A percentile compares a stretch with the other conserved stretches of the same genome.
Conservation (phyloP, 2,329 filamentous ascomycete genomes). For the Pseudogymnoascus sp. region DNA sequence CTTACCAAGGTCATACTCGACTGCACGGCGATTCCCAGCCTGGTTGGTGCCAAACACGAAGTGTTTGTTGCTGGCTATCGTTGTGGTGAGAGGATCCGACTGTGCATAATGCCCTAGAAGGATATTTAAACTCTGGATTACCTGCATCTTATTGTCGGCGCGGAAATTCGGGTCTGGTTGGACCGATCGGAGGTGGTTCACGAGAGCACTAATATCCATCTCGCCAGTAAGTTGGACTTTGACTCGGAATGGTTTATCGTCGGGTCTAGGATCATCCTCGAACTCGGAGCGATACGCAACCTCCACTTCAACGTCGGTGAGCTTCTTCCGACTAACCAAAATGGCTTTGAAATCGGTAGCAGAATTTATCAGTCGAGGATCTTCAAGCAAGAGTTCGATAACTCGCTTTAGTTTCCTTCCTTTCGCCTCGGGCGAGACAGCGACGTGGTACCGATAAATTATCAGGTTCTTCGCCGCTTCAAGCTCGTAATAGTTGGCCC, state of each 20-base stretch:
- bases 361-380: slow-evolving; percentile 13
- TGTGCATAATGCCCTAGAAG: slow-evolving; percentile 42
- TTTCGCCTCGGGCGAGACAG: slow-evolving; percentile 17
- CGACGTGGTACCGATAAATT: slow-evolving; percentile 25
- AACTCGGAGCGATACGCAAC: slow-evolving; percentile 13
- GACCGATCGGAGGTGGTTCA: slow-evolving; percentile 11
- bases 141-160: slow-evolving; percentile 33
- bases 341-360: slow-evolving; percentile 23
- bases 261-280: slow-evolving; percentile 12
- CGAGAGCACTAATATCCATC: slow-evolving; percentile 12
- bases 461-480: slow-evolving; percentile 18
- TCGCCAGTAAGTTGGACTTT: slow-evolving; percentile 17
- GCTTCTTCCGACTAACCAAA: slow-evolving; percentile 1
- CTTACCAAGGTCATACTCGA: slow-evolving; percentile 31
- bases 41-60: slow-evolving; percentile 7
- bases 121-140: slow-evolving; percentile 50
- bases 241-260: slow-evolving; percentile 13
- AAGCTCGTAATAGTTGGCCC: slow-evolving; percentile 27
- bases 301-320: background rate
- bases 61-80: slow-evolving; percentile 13
- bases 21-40: background rate
- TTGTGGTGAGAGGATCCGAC: slow-evolving; percentile 29
- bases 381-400: slow-evolving; percentile 25
- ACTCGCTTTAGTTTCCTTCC: slow-evolving; percentile 24
- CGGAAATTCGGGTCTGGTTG: slow-evolving; percentile 9